Evolutionary conservation across 164 flowering plant genomes (phyloP), one percentile per base, ranked within the genome.

Genomic region (Stephania cephalantha): DNA sequence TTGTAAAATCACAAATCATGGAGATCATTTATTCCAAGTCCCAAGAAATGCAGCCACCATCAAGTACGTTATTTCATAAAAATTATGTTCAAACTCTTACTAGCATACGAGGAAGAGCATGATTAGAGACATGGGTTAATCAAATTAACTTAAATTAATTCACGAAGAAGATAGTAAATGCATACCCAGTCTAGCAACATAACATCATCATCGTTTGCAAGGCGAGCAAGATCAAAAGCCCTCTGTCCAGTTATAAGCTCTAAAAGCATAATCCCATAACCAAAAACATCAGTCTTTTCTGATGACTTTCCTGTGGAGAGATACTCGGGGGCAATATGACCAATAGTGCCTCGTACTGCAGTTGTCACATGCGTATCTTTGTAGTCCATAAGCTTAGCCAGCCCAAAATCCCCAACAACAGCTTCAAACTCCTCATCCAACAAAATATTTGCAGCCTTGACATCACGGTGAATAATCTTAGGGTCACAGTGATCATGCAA

Each of bases 401-500:
- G 81, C 71, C 98, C 98, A 83, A 94, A 94, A 80, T 94, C 98
- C 25, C 98, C 98, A 77, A 94, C 98, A 79, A 94, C 94, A 53
- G 98, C 98, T 85, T 94, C 98, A 83, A 90, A 93, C 76, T 93
- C 98, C 83, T 93, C 97, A 78, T 93, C 97, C 79, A 93, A 82
- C 83, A 93, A 85, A 79, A 93, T 93, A 69, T 93, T 93, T 64
- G 98, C 98, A 78, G 98, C 98, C 85, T 93, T 94, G 31, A 94
- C 98, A 82, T 94, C 98, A 74, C 98, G 95, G 48, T 94, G 98
- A 76, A 94, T 94, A 75, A 93, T 93, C 82, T 91, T 93, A 10
- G 98, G 98, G 83, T 93, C 97, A 84, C 98, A 91, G 80, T 93
- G 97, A 83, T 94, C 98, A 74, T 94, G 98, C 83, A 94, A 82